Conservation (phyloP, 1,284 basidiomycete genomes). For the Flammula alnicola region DNA sequence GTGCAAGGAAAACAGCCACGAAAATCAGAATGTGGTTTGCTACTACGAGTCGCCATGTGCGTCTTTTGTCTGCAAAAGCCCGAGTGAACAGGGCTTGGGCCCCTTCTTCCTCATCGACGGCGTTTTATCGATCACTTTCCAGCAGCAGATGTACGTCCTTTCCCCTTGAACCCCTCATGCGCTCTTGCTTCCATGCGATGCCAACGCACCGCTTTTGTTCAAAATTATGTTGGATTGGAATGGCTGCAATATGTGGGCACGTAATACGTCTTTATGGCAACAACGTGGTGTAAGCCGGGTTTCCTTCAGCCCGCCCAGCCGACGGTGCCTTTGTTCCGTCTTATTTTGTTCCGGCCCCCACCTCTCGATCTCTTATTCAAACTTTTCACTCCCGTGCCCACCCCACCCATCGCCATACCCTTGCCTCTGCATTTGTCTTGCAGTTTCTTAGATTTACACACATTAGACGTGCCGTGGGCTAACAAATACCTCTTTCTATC, state of each 20-base stretch:
- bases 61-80: conserved; percentile 19
- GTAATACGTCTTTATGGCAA: conserved; percentile 2
- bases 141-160: conserved; percentile 21
- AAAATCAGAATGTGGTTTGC: conserved; percentile 18
- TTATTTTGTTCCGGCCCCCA: conserved; percentile 2
- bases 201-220: background rate
- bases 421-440: conserved; percentile 2
- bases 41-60: conserved; percentile 16
- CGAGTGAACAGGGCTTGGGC: conserved; percentile 19
- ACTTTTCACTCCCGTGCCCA: conserved; percentile 1
- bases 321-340: conserved; percentile 1
- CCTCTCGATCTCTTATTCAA: conserved; percentile 5
- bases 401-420: background rate
- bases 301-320: conserved; percentile 16
- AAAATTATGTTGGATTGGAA: background rate
- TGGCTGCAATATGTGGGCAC: conserved; percentile 1
- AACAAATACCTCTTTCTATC: background rate
- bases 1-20: no score
- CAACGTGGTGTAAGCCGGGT: conserved; percentile 9
- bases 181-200: background rate
- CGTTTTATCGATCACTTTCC: conserved; percentile 17
- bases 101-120: conserved; percentile 6
- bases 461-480: no score
- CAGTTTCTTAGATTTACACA: no score
- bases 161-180: background rate